Base-by-base conservation (phyloP, 306 rosid genomes). In the Trifolium repens region DNA sequence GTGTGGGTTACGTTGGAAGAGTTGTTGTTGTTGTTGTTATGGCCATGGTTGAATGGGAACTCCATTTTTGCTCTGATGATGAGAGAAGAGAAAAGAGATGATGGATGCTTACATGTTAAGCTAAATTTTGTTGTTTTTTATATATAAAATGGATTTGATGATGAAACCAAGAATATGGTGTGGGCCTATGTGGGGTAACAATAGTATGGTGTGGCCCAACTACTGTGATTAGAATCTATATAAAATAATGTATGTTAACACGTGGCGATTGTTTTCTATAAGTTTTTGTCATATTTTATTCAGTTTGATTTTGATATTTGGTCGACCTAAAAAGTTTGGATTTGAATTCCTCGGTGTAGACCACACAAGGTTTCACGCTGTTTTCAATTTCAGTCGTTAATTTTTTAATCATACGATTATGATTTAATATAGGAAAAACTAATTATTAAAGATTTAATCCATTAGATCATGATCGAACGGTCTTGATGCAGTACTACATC, bases 1-100 rank as follows among this genome's bases (percentile, higher is more conserved):
- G 30, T 8, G 61, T 69, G 74, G 61, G 74, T 69, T 37, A 30
- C 75, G 67, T 72, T 40, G 14, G 76, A 15, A 14, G 76, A 5
- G 57, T 16, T 57, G 3, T 27, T 26, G 30, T 26, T 26, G 11
- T 57, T n/a, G n/a, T n/a, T 22, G 24, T 22, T 22, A 22, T 22
- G 71, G n/a, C 35, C 8, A 16, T 63, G 83, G 75, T 37, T 16
- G 50, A 4, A 71, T 0, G 89, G 89, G 53, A 32, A 88, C 14
- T 78, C 84, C 90, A 87, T 88, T 35, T 77, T 46, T 39, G 42
- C 4, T 4, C 4, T 32, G 34, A 30, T 30, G 34, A 30, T 30
- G 47, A 9, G 47, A 42, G 47, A 22, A 22, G 1, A 22, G 24
- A 42, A 42, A 12, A 9, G 11, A 37, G 42, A 37, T 37, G 14